These are phyloP conservation scores for Acer yangbiense DNA, from an alignment of 345 rosid species.

Conservation along the genomic window DNA sequence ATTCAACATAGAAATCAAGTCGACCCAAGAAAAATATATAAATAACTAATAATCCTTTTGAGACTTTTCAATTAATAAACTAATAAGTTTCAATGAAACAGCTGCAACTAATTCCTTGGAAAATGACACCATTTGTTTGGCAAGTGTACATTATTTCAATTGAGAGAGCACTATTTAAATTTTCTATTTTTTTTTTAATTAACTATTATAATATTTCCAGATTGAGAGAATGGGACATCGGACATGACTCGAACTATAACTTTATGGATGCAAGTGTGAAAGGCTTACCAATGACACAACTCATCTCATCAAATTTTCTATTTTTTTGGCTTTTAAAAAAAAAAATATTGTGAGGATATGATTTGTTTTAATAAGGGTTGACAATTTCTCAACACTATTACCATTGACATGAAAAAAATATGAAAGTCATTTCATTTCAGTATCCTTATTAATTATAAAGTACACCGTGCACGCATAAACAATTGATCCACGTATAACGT, in stretches of 20 bases:
- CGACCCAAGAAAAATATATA: background rate
- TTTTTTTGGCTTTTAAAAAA: too few relatives aligned
- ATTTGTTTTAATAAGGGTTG: background rate
- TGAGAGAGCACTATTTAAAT: background rate
- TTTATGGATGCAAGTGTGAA: too few relatives aligned
- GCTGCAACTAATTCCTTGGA: background rate
- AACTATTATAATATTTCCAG: too few relatives aligned
- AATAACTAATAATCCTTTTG: background rate
- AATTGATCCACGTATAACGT: background rate
- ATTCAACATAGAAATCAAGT: background rate
- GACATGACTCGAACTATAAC: too few relatives aligned
- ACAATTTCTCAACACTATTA: background rate
- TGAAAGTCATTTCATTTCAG: background rate
- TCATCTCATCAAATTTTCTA: too few relatives aligned
- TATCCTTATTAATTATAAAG: background rate
- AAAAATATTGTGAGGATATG: background rate
- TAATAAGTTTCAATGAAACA: background rate
- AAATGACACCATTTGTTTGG: background rate
- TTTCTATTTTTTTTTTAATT: too few relatives aligned
- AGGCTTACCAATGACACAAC: too few relatives aligned
- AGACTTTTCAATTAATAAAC: background rate
- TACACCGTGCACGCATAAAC: background rate
- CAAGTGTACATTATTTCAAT: background rate
- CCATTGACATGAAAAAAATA: background rate
- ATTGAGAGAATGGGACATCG: too few relatives aligned